phyloP scores from a whole-genome alignment of 306 rosid genomes.

The Senna tora region DNA sequence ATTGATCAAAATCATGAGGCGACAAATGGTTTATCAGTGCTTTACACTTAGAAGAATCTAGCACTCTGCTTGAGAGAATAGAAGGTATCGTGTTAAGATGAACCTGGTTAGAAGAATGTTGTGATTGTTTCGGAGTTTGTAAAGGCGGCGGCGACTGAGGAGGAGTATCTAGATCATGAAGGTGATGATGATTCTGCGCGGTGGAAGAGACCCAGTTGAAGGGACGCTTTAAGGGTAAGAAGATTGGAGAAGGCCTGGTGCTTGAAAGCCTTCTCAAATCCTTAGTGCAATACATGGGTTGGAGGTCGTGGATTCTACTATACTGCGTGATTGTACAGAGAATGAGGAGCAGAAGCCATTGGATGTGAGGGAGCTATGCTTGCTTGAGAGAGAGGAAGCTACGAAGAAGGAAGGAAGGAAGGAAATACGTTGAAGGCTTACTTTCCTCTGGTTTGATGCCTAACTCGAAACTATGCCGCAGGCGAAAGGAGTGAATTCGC shows the following conservation, averaged over 20 bases:
- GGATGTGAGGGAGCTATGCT: not conserved
- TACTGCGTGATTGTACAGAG: not conserved
- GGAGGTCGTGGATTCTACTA: not conserved
- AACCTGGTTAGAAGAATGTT: slow-evolving; percentile 27
- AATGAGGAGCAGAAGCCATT: slow-evolving; percentile 9
- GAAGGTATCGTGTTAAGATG: slow-evolving; percentile 46
- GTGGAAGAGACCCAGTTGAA: slow-evolving; percentile 49
- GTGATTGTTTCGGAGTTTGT: slow-evolving; percentile 30
- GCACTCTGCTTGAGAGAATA: slow-evolving; percentile 50
- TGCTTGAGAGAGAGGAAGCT: not conserved
- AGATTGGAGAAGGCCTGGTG: slow-evolving; percentile 36
- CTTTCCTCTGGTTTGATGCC: not conserved
- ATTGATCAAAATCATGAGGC: slow-evolving; percentile 57
- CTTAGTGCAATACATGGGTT: slow-evolving; percentile 42
- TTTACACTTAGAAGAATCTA: slow-evolving; percentile 65
- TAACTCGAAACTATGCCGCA: not conserved
- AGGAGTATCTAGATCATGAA: slow-evolving; percentile 39
- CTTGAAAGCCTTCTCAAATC: slow-evolving; percentile 49
- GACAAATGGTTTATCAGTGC: slow-evolving; percentile 55
- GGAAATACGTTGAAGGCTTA: slow-evolving; percentile 20
- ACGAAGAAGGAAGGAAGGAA: not conserved
- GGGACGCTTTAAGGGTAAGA: slow-evolving; percentile 44
- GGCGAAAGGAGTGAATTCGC: too few relatives aligned
- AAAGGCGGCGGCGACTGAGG: slow-evolving; percentile 35
- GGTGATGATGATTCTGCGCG: slow-evolving; percentile 33